phyloP scores from a whole-genome alignment of 805 yeast species.

The Isabelozyma rhagii region DNA sequence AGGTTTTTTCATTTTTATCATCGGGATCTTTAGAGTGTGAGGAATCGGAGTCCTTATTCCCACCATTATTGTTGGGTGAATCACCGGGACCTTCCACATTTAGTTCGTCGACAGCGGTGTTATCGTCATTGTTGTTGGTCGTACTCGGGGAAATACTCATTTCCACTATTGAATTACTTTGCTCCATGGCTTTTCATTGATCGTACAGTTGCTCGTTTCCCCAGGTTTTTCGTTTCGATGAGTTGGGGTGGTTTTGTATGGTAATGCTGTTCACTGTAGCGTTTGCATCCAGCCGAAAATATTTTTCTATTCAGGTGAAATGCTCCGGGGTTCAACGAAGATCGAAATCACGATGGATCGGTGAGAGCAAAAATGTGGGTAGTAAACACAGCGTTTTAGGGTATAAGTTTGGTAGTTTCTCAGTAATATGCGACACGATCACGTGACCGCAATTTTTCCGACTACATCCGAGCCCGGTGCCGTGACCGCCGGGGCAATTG shows the following conservation, averaged over 20 bases:
- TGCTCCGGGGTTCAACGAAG: neutral
- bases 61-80: neutral
- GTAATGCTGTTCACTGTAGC: neutral
- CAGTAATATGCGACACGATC: neutral
- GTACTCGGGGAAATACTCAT: no score
- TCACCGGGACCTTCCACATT: neutral
- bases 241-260: neutral
- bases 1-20: constrained; percentile 1
- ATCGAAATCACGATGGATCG: neutral
- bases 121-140: no score
- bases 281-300: neutral
- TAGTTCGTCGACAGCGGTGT: neutral
- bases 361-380: neutral
- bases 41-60: neutral
- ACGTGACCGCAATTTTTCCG: neutral
- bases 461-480: neutral
- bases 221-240: neutral
- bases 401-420: neutral
- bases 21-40: neutral
- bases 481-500: neutral
- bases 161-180: neutral
- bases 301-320: neutral
- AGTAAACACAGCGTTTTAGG: neutral
- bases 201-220: neutral
- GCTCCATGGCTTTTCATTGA: neutral